Base-by-base conservation (phyloP, 345 rosid species). In the Durio zibethinus region DNA sequence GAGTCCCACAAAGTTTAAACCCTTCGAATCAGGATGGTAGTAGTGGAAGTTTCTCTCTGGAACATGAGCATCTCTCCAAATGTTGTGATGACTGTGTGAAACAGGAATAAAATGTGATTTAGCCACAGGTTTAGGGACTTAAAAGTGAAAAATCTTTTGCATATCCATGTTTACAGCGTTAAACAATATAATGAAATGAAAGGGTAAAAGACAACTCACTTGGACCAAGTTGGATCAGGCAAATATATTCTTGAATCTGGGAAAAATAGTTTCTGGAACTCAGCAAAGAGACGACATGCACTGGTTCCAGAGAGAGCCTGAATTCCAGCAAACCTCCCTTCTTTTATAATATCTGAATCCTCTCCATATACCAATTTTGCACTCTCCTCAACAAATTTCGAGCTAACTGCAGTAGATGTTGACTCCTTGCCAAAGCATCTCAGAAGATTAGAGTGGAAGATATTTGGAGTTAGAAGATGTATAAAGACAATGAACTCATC, bases 211-310 rank as follows among this genome's bases (percentile, higher is more conserved):
- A 78, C 59, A 72, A 76, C 87, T 18, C 82, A 87, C 89, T 88
- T 88, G 68, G 90, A 81, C 94, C 92, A 90, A 52, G 94, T 90
- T 18, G 89, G 90, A 81, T 86, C 78, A 21, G 92, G 88, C 42
- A 90, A 77, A 80, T 87, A 90, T 25, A 90, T 81, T 35, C 35
- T 76, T 31, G 94, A 88, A 2, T 83, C 64, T 23, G 90, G 92
- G 83, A 78, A 57, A 80, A 82, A 88, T 72, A 81, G 90, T 78
- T 83, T 88, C 77, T 87, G 94, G 69, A 87, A 86, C 79, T 90
- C 90, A 56, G 92, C 90, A 77, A 90, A 86, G 76, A 90, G 87
- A 67, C 92, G 88, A 74, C 94, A 90, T 2, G 87, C 92, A 27
- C 92, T 90, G 12, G 92, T 90, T 63, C 90, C 94, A 35, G 92